Evolutionary conservation across 768 basidiomycete genomes (phyloP).

Genomic region (Mrakia gelida): DNA sequence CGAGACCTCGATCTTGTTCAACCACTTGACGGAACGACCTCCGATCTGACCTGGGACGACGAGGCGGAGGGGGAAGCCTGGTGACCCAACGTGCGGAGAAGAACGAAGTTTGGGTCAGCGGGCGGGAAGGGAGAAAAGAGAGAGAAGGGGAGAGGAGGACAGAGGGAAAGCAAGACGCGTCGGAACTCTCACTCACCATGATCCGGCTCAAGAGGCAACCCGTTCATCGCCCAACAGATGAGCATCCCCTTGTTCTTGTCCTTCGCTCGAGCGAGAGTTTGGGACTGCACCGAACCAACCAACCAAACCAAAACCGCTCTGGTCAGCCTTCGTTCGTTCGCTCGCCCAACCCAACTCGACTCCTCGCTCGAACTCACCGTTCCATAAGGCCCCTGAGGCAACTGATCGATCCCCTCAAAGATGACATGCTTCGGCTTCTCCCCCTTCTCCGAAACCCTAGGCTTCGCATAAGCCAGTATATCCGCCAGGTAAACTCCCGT

Average conservation of each 20-base stretch:
- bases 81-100: no score
- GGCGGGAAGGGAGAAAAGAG: not conserved
- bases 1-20: conserved; percentile 55
- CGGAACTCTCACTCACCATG: conserved; percentile 48
- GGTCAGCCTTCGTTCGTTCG: not conserved
- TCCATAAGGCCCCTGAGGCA: conserved; percentile 61
- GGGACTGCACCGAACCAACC: not conserved
- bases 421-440: conserved; percentile 52
- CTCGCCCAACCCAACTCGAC: no score
- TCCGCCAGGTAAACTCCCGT: conserved; percentile 60
- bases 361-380: conserved; percentile 44
- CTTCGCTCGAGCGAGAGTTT: conserved; percentile 46
- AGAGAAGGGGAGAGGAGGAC: not conserved
- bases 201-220: conserved; percentile 57
- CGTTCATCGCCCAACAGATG: conserved; percentile 59
- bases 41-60: conserved; percentile 63
- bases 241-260: conserved; percentile 52
- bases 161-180: not conserved
- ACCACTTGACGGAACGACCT: conserved; percentile 62
- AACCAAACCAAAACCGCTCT: not conserved
- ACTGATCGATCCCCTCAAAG: conserved; percentile 58
- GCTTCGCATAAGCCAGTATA: conserved; percentile 50
- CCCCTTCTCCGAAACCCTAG: conserved; percentile 20
- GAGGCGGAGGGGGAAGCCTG: conserved; percentile 55
- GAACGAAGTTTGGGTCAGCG: not conserved